Base-by-base conservation (phyloP, 495 filamentous ascomycete genomes). In the Daldinia decipiens region DNA sequence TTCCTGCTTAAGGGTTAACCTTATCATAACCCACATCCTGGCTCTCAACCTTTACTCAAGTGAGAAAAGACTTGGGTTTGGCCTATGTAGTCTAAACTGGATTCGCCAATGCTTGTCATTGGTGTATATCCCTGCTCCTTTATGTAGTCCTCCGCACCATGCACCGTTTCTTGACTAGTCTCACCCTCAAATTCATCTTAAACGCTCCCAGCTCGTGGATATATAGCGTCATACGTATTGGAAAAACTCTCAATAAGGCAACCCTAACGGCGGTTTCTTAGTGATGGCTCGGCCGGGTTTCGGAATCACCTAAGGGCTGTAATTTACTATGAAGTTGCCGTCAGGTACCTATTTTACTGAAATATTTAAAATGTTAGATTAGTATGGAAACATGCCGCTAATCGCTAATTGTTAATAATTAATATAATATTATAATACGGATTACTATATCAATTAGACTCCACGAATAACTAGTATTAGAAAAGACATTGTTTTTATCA, bases 1-100 rank as follows among this genome's bases (percentile, higher is more conserved):
- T 72, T 64, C 65, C 70, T 72, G 64, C 53, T 62, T 67, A 71
- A 59, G 55, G 59, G 40, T 45, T 29, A 67, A 68, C 69, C 60
- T 68, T 67, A 72, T 64, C 51, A 45, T 52, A 59, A 59, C 56
- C 51, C 53, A 40, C 21, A 43, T 17, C 43, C 52, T 31, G 59
- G 31, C 40, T 60, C 60, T 64, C 24, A 55, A 54, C 55, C 45
- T n/a, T 56, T 34, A 32, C 21, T 43, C 36, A 34, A 26, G 45
- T 32, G 40, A 26, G 38, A 47, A 50, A 45, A 47, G 51, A 34
- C 56, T 52, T 15, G 24, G 50, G 47, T 55, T 38, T 50, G 15
- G n/a, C 57, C 62, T 36, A n/a, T n/a, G n/a, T n/a, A 54, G 62
- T 63, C 36, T 34, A 54, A 59, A n/a, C 45, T 59, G 45, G 54